A percentile compares a stretch with the other conserved stretches of the same genome.
These are phyloP conservation scores for Marsdenia floribunda DNA, from an alignment of 257 asterid genomes.

Conservation along the genomic window DNA sequence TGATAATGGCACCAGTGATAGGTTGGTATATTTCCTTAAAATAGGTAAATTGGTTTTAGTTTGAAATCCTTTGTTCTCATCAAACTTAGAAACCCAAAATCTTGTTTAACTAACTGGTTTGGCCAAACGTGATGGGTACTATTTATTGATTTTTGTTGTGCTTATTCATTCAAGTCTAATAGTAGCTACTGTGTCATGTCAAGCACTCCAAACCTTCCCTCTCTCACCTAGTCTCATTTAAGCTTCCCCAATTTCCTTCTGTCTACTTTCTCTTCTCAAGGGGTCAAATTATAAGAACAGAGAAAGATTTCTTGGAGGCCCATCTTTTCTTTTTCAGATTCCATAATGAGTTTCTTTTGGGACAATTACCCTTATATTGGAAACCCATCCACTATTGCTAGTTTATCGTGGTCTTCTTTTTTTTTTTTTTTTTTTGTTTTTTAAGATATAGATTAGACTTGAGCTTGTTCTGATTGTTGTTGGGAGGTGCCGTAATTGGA, in stretches of 20 bases:
- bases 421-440: neutral
- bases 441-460: neutral
- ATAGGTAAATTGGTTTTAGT: too few relatives aligned
- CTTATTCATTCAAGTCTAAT: too few relatives aligned
- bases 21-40: too few relatives aligned
- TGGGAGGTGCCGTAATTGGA: neutral
- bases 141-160: too few relatives aligned
- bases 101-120: too few relatives aligned
- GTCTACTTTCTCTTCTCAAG: neutral
- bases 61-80: too few relatives aligned
- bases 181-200: too few relatives aligned
- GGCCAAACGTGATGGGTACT: too few relatives aligned
- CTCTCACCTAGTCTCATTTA: neutral
- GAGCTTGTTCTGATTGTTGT: neutral
- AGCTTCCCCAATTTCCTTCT: neutral
- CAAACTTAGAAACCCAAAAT: too few relatives aligned
- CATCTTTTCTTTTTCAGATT: neutral
- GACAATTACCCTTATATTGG: neutral
- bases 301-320: neutral
- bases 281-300: neutral
- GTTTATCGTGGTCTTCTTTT: neutral
- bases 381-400: neutral
- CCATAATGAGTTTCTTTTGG: neutral
- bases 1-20: too few relatives aligned
- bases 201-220: too few relatives aligned